phyloP scores from a whole-genome alignment of 441 rosid species.

The Bruguiera hainesii region DNA sequence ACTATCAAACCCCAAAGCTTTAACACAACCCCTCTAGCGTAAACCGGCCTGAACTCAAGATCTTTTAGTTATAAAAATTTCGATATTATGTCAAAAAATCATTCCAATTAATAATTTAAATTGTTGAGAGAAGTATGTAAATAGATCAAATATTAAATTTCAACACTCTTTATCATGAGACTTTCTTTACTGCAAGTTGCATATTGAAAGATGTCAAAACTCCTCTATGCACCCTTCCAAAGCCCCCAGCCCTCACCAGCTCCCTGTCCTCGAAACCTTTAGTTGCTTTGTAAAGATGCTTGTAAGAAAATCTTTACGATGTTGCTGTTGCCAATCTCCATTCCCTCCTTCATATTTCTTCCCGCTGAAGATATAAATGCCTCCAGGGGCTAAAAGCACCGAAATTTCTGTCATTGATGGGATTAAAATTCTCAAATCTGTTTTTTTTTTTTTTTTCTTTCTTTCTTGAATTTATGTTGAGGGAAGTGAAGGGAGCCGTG shows the following conservation, averaged over 20 bases:
- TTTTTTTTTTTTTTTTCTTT: neutral
- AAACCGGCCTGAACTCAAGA: too few species aligned
- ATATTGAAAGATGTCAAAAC: conserved; percentile 14
- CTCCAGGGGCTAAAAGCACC: conserved; percentile 9
- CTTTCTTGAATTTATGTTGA: conserved; percentile 13
- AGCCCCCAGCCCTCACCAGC: conserved; percentile 35
- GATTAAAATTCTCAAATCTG: conserved; percentile 7
- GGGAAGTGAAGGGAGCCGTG: conserved; percentile 38
- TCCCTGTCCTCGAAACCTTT: conserved; percentile 31
- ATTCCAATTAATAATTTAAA: too few species aligned
- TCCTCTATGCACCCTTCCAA: conserved; percentile 33
- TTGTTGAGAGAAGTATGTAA: too few species aligned
- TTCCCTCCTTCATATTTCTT: conserved; percentile 22
- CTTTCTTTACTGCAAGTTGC: conserved; percentile 32
- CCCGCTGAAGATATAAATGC: conserved; percentile 11
- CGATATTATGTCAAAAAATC: too few species aligned
- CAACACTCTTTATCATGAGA: conserved; percentile 33
- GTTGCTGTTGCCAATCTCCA: conserved; percentile 36
- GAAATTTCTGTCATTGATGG: neutral
- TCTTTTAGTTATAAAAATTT: too few species aligned
- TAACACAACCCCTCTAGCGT: too few species aligned
- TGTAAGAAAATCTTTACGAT: conserved; percentile 30
- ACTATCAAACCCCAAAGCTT: too few species aligned
- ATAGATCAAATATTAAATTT: conserved; percentile 14
- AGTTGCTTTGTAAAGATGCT: conserved; percentile 30